Evolutionary conservation across 257 asterid species (phyloP), one percentile per base, ranked within the genome.

Genomic region (Cruciata laevipes): DNA sequence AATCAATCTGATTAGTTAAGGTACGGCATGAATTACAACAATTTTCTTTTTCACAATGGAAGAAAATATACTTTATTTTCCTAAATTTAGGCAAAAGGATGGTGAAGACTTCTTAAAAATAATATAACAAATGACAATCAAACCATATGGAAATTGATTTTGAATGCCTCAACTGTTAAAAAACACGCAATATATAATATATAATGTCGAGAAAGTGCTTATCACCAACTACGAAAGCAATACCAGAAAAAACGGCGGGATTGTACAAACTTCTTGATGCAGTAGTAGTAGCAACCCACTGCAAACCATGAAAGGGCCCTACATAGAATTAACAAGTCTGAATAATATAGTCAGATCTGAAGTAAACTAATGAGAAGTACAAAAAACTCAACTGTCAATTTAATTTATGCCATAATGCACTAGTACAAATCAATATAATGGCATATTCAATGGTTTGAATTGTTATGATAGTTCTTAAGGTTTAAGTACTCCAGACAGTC

Each of bases 281-380:
- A 88, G 74, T 77, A 90, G 85, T 94, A 94, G 86, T 94, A 94
- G 84, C 96, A 94, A 68, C 99, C 97, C 60, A 94, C 99, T 51
- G 99, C 96, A 72, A 90, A 94, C 99, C 99, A 94, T 69, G 99
- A 88, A 66, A 94, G 80, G 44, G 97, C 95, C 86, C 99, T 94
- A 85, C 69, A 85, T 8, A 75, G 71, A 60, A 70, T 71, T 69
- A 20, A 23, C 25, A n/a, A 56, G 75, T 60, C 70, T 60, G 66
- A 71, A 62, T 51, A 32, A 32, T 7, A n/a, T 57, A 33, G 73
- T 8, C 59, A 25, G 73, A 42, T 37, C 55, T 12, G 44, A 57
- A 62, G 37, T 47, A 72, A 47, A 47, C 0, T 16, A 5, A 24
- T 59, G 60, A 27, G 25, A 20, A 53, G 20, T 27, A 16, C 25